Percentiles rank a stretch among this genome's conserved stretches.
Evolutionary conservation across 2,329 filamentous ascomycete genomes (phyloP).

Genomic region (Colletotrichum australisinense): DNA sequence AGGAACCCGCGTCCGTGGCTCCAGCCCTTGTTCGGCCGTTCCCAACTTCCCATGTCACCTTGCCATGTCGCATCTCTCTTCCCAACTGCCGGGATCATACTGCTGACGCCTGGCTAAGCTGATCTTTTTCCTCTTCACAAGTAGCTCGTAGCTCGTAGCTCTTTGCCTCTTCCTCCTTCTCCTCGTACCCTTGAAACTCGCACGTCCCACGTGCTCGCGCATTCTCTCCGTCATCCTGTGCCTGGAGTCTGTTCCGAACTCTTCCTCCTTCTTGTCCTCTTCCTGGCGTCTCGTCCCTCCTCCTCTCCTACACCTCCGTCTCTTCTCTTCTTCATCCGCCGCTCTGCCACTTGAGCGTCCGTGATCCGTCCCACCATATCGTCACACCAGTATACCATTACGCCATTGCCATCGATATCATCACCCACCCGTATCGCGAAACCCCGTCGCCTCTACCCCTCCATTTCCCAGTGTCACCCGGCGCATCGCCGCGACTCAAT

Average conservation of each 20-base stretch:
- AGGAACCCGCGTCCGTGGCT: background rate
- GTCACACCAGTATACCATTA: background rate
- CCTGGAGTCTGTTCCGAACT: constrained; percentile 2
- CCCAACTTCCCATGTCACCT: background rate
- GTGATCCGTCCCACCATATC: background rate
- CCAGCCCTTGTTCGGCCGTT: no score
- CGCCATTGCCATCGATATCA: background rate
- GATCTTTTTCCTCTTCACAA: constrained; percentile 13
- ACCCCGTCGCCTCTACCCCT: background rate
- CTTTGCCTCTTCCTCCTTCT: background rate
- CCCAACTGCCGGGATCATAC: constrained; percentile 6
- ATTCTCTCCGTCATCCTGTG: background rate
- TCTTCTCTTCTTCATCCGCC: background rate
- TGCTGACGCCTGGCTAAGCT: background rate
- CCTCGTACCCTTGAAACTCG: constrained; percentile 22
- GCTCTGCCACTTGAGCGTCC: background rate
- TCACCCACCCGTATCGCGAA: background rate
- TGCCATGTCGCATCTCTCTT: background rate
- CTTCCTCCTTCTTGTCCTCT: background rate
- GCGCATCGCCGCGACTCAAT: background rate
- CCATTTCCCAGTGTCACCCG: background rate
- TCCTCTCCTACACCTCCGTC: constrained; percentile 1
- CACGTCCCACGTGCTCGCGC: constrained; percentile 29
- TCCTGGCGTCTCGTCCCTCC: background rate
- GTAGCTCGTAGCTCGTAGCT: no score